Base-by-base conservation (phyloP, 495 filamentous ascomycete species). In the Neurospora sp. region DNA sequence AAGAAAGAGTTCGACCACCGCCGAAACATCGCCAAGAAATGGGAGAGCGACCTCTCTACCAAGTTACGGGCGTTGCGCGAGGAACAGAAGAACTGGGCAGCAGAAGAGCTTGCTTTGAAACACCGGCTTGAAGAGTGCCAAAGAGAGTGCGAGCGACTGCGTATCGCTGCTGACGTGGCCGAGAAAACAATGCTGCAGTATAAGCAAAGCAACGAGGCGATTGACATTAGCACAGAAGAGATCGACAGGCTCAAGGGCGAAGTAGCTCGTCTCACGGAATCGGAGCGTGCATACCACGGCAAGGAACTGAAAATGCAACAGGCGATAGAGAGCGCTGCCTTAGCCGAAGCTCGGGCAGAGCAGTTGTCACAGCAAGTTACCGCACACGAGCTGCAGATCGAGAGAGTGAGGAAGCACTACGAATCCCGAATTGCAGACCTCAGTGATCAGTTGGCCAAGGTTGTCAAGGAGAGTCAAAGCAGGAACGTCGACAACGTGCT, bases 21-120 rank as follows among this genome's bases (percentile, higher is more conserved):
- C 39, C 87, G 89, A 54, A 87, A 84, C 70, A 86, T 92, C 70
- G 82, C 89, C 5, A 90, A 92, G 82, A 92, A 90, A 79, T 91
- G 90, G 86, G 92, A 93, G 75, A 84, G 81, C 7, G 89, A 92
- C 70, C 83, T 93, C 14, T 86, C 82, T 27, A 80, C 82, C 59
- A 91, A 90, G 76, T 82, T 93, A 70, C 84, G 85, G 41, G 78
- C 79, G 1, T 81, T 93, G 27, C 84, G 87, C 39, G 91, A 92
- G 54, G 91, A 93, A 75, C 89, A 92, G 76, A 91, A 89, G 75
- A 86, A 86, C 48, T 91, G 89, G 90, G 84, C 80, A 16, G 74
- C 79, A 1, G 87, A 92, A 73, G 81, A 86, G 48, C 84, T 85
- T 31, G 78, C 78, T 41, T 82, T 93, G 2, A 83, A 83, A 44